Evolutionary conservation across 2,329 filamentous ascomycete species (phyloP), one percentile per base, ranked within the genome.

Genomic region (Monosporascus sp.): DNA sequence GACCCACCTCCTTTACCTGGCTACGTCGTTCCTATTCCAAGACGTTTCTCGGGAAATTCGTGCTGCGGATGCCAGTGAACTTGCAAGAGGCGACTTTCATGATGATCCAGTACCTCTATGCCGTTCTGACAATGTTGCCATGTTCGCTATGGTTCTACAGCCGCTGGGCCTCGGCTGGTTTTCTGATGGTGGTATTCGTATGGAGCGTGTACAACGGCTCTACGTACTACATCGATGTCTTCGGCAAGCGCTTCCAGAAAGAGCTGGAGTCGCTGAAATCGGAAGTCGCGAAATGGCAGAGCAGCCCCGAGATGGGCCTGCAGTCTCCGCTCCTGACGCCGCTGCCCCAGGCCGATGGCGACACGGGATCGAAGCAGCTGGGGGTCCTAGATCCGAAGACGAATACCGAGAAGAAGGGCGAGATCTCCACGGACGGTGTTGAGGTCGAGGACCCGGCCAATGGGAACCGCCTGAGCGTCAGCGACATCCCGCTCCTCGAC

Each of bases 131-230:
- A 8, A 97, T 99, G 87, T 74, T 96, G 6, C 94, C 94, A 0
- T 97, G 92, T 60, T 91, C 93, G 0, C 64, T 99, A 7, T 99
- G 94, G 93, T 97, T 99, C 72, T 88, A 89, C 77, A 94, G 86
- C 66, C 84, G 86, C 45, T 90, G 85, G 80, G 86, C 89, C 0
- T 94, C 89, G 41, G 84, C 86, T 2, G 60, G 69, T 0, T 99
- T 97, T 72, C 77, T 99, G 46, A 77, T 86, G 51, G 73, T 82
- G 2, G 85, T 99, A n/a, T 97, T 99, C 66, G 79, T 84, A 44
- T 97, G 92, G 91, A 95, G 90, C 62, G 88, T 97, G 52, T 95
- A 97, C 75, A 99, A 99, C 62, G 94, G 94, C 34, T 90, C 94
- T 18, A 97, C 92, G 0, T 99, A 89, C 71, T 99, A 99, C 72